Percentiles rank a stretch among this genome's conserved stretches.
Evolutionary conservation across 495 filamentous ascomycete genomes (phyloP).

Genomic region (Xylaria nigripes): DNA sequence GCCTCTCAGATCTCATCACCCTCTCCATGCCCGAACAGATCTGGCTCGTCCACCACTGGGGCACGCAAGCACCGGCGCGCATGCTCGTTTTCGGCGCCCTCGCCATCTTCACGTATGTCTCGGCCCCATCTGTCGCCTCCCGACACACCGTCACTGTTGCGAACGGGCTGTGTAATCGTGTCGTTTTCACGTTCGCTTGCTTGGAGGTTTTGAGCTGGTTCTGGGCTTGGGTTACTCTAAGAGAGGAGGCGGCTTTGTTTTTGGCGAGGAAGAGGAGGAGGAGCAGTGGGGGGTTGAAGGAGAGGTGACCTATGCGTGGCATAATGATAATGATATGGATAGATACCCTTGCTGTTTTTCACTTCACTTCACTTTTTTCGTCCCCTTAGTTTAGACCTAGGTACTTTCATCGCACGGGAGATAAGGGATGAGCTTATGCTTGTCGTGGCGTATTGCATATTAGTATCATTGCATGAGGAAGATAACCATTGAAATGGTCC

Average conservation of each 20-base stretch:
- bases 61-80: constrained; percentile 58
- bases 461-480: too few relatives aligned
- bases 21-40: constrained; percentile 66
- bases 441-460: too few relatives aligned
- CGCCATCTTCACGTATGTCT: constrained; percentile 60
- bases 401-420: too few relatives aligned
- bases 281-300: constrained; percentile 20
- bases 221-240: constrained; percentile 59
- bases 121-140: constrained; percentile 14
- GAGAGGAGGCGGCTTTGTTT: constrained; percentile 41
- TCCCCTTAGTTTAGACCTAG: too few relatives aligned
- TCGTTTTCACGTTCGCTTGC: constrained; percentile 78
- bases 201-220: constrained; percentile 83
- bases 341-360: too few relatives aligned
- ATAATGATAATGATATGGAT: too few relatives aligned
- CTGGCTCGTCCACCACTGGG: constrained; percentile 53
- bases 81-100: constrained; percentile 57
- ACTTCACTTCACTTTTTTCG: too few relatives aligned
- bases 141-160: constrained; percentile 26
- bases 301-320: too few relatives aligned
- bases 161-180: constrained; percentile 64
- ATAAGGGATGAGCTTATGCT: too few relatives aligned
- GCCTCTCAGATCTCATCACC: constrained; percentile 65
- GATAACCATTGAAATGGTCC: too few relatives aligned
- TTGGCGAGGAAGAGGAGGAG: constrained; percentile 26